phyloP scores from a whole-genome alignment of 225 moss, liverwort and hornwort genomes.

The Marchantia paleacea region DNA sequence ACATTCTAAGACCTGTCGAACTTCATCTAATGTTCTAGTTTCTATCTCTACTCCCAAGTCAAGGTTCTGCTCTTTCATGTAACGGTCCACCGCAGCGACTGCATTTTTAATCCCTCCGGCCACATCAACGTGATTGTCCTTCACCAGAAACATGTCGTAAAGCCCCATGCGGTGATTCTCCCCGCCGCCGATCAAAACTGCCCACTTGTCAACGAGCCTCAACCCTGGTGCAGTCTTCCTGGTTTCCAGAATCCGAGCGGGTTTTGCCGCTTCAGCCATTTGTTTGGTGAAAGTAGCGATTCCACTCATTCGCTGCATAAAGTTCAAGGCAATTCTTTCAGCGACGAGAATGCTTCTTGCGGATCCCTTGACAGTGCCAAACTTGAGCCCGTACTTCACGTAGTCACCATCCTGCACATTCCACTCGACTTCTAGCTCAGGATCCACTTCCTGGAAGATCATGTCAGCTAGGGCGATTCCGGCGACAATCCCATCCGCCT shows the following conservation, averaged over 20 bases:
- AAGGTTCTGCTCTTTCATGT: constrained; percentile 58
- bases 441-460: constrained; percentile 80
- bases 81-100: constrained; percentile 70
- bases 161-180: constrained; percentile 99
- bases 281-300: constrained; percentile 83
- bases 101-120: constrained; percentile 87
- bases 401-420: constrained; percentile 67
- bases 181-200: constrained; percentile 91
- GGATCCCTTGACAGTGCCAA: constrained; percentile 69
- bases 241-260: constrained; percentile 91
- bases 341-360: constrained; percentile 86
- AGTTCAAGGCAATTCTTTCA: constrained; percentile 89
- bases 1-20: constrained; percentile 71
- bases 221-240: constrained; percentile 90
- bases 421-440: constrained; percentile 78
- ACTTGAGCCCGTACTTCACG: constrained; percentile 62
- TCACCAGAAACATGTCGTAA: constrained; percentile 95
- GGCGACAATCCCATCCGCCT: constrained; percentile 89
- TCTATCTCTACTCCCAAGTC: constrained; percentile 91
- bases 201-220: constrained; percentile 91
- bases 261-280: constrained; percentile 88
- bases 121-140: constrained; percentile 90
- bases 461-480: constrained; percentile 81
- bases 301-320: constrained; percentile 99
- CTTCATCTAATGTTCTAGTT: constrained; percentile 86